Evolutionary conservation across 352 stramenopile species (phyloP).

Genomic region (Phytophthora nicotianae): DNA sequence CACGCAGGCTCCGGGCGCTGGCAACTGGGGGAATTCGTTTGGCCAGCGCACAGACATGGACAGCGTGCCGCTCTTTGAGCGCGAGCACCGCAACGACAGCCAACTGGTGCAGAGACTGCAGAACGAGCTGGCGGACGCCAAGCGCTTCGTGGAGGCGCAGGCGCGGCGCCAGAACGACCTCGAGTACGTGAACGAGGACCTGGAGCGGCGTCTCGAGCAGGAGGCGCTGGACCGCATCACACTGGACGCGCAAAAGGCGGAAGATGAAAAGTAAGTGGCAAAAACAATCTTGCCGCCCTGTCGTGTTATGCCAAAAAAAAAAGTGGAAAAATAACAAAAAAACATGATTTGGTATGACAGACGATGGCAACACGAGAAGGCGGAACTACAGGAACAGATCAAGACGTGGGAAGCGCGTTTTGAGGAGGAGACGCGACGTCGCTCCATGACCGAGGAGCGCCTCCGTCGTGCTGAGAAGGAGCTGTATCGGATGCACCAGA

Average conservation of each 20-base stretch:
- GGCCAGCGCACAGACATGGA: slow-evolving; percentile 71
- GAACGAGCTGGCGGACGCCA: slow-evolving; percentile 84
- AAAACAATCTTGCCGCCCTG: slow-evolving; percentile 3
- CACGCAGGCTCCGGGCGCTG: slow-evolving; percentile 35
- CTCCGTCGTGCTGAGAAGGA: slow-evolving; percentile 86
- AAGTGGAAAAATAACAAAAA: slow-evolving; percentile 3
- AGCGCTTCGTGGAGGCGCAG: slow-evolving; percentile 85
- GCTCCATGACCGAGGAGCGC: slow-evolving; percentile 76
- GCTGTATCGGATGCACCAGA: slow-evolving; percentile 90
- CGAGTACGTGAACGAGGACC: slow-evolving; percentile 88
- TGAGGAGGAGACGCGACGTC: slow-evolving; percentile 75
- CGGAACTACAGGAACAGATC: slow-evolving; percentile 62
- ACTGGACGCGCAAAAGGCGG: slow-evolving; percentile 79
- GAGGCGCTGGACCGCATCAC: slow-evolving; percentile 86
- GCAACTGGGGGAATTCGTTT: slow-evolving; percentile 63
- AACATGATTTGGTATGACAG: slow-evolving; percentile 31
- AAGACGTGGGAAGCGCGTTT: slow-evolving; percentile 74
- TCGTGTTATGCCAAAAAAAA: slow-evolving; percentile 9
- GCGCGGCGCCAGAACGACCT: slow-evolving; percentile 84
- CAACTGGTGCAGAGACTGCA: slow-evolving; percentile 85
- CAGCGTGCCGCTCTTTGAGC: slow-evolving; percentile 84
- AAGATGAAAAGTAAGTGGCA: slow-evolving; percentile 77
- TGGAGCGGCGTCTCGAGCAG: slow-evolving; percentile 81
- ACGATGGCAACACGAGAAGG: slow-evolving; percentile 73
- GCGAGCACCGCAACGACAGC: slow-evolving; percentile 85